phyloP scores from a whole-genome alignment of 2,329 filamentous ascomycete species.

The Gaeumannomyces sp. region DNA sequence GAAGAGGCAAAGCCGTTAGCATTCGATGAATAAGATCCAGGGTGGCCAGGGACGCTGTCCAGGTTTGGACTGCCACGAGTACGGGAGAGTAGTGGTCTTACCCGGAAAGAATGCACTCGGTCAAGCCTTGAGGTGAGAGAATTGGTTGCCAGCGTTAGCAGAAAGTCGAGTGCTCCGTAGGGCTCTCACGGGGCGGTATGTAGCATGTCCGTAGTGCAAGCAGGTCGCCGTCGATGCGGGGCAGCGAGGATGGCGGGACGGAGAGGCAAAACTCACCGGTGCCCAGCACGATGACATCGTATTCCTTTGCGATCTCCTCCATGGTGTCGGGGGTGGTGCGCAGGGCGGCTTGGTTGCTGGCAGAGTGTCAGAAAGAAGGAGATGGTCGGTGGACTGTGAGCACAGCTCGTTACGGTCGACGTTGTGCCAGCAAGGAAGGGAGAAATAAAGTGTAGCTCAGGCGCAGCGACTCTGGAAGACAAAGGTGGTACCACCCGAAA shows the following conservation, averaged over 20 bases:
- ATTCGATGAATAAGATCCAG: neutral
- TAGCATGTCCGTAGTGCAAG: neutral
- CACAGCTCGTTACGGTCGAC: neutral
- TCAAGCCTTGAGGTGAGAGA: conserved; percentile 61
- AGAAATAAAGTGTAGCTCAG: neutral
- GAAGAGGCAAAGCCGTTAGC: conserved; percentile 1
- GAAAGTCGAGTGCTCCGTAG: too few relatives aligned
- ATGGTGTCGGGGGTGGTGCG: conserved; percentile 43
- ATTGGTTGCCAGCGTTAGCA: conserved; percentile 1
- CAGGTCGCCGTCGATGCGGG: neutral
- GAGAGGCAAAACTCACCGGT: conserved; percentile 62
- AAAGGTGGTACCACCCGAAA: too few relatives aligned
- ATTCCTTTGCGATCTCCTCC: conserved; percentile 98
- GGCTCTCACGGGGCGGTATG: too few relatives aligned
- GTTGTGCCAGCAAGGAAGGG: neutral
- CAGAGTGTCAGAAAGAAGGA: neutral
- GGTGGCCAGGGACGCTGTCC: neutral
- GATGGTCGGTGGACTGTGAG: neutral
- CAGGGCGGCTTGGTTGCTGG: neutral
- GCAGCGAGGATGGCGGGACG: conserved; percentile 9
- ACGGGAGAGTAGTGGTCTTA: conserved; percentile 34
- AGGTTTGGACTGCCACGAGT: neutral
- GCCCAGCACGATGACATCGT: conserved; percentile 97
- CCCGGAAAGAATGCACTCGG: conserved; percentile 98
- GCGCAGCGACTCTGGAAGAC: too few relatives aligned